Conservation (phyloP, 306 rosid species). For the Psophocarpus tetragonolobus region DNA sequence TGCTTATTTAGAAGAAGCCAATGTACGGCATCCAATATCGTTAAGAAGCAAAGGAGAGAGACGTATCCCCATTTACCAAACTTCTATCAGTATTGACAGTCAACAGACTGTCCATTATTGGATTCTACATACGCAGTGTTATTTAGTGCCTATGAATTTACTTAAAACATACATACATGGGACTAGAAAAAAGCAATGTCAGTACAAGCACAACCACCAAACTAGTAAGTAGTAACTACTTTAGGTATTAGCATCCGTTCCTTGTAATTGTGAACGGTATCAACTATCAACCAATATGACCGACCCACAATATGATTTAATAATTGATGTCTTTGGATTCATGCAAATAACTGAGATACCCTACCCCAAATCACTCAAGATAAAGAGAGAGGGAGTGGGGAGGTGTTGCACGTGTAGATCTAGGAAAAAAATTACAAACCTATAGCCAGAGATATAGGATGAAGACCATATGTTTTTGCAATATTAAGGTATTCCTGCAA, state of each 20-base stretch:
- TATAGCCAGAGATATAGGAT: constrained; percentile 86
- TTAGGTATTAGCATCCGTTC: neutral
- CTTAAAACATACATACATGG: neutral
- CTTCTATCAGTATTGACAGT: neutral
- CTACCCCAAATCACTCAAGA: neutral
- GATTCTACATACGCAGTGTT: neutral
- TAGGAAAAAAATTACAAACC: constrained; percentile 52
- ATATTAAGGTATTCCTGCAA: constrained; percentile 70
- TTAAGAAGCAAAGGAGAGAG: neutral
- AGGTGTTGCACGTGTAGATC: neutral
- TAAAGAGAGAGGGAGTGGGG: neutral
- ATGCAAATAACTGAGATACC: neutral
- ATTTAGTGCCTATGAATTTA: neutral
- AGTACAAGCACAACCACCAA: neutral
- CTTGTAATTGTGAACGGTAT: neutral
- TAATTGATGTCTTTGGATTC: neutral
- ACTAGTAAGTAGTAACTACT: too few species aligned
- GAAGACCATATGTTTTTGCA: constrained; percentile 61
- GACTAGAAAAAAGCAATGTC: neutral
- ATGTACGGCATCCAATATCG: neutral
- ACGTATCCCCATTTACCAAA: neutral
- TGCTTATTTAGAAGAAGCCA: neutral
- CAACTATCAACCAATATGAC: neutral
- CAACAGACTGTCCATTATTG: neutral
- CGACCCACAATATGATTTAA: neutral